Conservation (phyloP, 768 basidiomycete species). For the Kondoa malvinella region DNA sequence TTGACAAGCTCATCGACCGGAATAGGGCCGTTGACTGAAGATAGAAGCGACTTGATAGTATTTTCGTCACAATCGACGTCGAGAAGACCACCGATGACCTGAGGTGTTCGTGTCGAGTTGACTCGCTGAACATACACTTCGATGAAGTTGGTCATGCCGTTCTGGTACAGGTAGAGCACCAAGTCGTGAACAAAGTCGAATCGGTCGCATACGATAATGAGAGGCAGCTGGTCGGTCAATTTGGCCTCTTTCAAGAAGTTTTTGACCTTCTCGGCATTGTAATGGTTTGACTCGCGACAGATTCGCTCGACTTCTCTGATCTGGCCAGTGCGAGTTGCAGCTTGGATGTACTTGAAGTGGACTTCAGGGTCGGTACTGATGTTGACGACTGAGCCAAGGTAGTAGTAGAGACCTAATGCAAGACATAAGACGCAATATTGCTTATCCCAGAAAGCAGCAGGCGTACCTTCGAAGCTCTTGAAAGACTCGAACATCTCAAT, state of each 20-base stretch:
- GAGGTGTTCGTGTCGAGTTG: slow-evolving; percentile 90
- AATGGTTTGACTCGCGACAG: slow-evolving; percentile 88
- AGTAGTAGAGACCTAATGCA: slow-evolving; percentile 80
- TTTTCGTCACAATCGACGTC: slow-evolving; percentile 96
- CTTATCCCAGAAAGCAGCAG: background rate
- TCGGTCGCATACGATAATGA: slow-evolving; percentile 99
- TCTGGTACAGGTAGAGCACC: slow-evolving; percentile 95
- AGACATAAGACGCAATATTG: background rate
- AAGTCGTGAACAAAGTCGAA: slow-evolving; percentile 99
- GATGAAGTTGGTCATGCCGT: slow-evolving; percentile 87
- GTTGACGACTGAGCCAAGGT: slow-evolving; percentile 94
- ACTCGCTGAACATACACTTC: slow-evolving; percentile 99
- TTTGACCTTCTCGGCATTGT: slow-evolving; percentile 99
- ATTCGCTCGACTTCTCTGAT: slow-evolving; percentile 98
- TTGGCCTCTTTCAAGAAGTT: slow-evolving; percentile 99
- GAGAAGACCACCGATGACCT: slow-evolving; percentile 86
- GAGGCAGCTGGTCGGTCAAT: slow-evolving; percentile 82
- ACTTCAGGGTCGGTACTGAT: slow-evolving; percentile 90
- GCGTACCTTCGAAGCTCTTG: slow-evolving; percentile 83
- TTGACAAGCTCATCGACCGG: slow-evolving; percentile 93
- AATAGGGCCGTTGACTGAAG: slow-evolving; percentile 89
- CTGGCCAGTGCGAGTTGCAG: slow-evolving; percentile 91
- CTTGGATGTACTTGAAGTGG: slow-evolving; percentile 99
- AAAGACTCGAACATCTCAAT: slow-evolving; percentile 97
- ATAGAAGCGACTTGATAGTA: slow-evolving; percentile 84